phyloP scores from a whole-genome alignment of 1,284 basidiomycete species.

The Sanguinoderma infundibulare region DNA sequence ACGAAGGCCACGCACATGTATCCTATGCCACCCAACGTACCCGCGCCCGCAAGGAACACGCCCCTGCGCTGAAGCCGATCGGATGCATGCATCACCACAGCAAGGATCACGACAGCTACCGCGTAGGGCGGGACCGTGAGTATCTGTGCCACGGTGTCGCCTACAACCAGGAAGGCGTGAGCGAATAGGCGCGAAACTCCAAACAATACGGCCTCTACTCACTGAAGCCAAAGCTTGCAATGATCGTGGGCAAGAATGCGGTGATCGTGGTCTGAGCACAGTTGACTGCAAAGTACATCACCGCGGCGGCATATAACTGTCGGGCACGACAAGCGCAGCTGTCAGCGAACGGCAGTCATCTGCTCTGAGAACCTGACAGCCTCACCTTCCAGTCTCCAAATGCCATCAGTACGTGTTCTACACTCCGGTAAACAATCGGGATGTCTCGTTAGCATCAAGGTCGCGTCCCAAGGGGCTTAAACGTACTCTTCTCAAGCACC shows the following conservation, averaged over 20 bases:
- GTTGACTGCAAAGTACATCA: constrained; percentile 82
- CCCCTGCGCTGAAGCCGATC: constrained; percentile 79
- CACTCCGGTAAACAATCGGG: constrained; percentile 32
- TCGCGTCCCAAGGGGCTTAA: neutral
- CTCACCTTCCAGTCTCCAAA: constrained; percentile 73
- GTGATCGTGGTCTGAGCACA: constrained; percentile 78
- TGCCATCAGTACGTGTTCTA: constrained; percentile 66
- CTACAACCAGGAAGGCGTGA: constrained; percentile 33
- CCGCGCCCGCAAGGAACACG: constrained; percentile 52
- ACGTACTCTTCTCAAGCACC: constrained; percentile 66
- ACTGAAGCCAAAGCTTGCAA: constrained; percentile 72
- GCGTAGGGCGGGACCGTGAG: constrained; percentile 86
- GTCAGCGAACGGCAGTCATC: too few species aligned
- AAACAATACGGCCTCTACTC: neutral
- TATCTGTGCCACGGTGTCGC: constrained; percentile 61
- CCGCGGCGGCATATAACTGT: constrained; percentile 67
- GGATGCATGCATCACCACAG: constrained; percentile 66
- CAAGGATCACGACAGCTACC: constrained; percentile 69
- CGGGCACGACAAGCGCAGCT: too few species aligned
- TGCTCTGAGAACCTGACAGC: too few species aligned
- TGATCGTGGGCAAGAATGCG: constrained; percentile 86
- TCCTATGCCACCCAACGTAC: constrained; percentile 60
- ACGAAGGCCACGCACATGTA: constrained; percentile 54
- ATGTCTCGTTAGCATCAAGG: too few species aligned
- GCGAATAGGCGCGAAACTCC: neutral